Evolutionary conservation across 352 stramenopile genomes (phyloP).

Genomic region (Phytophthora macrochlamydospora): DNA sequence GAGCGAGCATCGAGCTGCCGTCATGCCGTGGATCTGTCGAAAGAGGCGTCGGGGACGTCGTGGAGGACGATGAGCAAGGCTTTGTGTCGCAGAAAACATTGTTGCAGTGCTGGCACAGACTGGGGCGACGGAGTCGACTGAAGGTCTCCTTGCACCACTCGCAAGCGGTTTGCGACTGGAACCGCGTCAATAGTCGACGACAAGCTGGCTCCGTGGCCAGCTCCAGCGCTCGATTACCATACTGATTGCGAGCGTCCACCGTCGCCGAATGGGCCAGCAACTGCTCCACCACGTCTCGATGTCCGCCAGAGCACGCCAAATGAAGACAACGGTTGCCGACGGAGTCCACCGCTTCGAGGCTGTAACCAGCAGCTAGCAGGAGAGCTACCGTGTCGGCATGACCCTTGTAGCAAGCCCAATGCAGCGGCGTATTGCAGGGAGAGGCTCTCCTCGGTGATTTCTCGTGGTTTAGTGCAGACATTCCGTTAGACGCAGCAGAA

Average conservation of each 20-base stretch:
- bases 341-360: conserved; percentile 64
- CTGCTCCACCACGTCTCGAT: conserved; percentile 69
- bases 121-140: conserved; percentile 61
- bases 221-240: conserved; percentile 76
- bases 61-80: conserved; percentile 64
- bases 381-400: conserved; percentile 69
- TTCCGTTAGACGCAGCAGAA: conserved; percentile 14
- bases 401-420: conserved; percentile 89
- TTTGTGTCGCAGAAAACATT: conserved; percentile 83
- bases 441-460: conserved; percentile 10
- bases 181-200: conserved; percentile 67
- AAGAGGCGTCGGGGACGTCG: conserved; percentile 13
- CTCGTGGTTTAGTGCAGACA: not conserved
- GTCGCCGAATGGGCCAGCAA: conserved; percentile 68
- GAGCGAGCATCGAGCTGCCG: conserved; percentile 1
- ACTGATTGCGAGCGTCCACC: conserved; percentile 68
- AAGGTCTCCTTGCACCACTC: conserved; percentile 85
- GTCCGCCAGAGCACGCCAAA: conserved; percentile 72
- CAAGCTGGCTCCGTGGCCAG: conserved; percentile 66
- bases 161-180: conserved; percentile 60
- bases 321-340: conserved; percentile 79
- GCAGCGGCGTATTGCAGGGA: conserved; percentile 69
- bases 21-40: conserved; percentile 1
- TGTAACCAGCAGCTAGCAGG: conserved; percentile 73
- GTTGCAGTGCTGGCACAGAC: conserved; percentile 80